These are phyloP conservation scores for Ascodesmis nigricans DNA, from an alignment of 495 filamentous ascomycete species.

Conservation along the genomic window DNA sequence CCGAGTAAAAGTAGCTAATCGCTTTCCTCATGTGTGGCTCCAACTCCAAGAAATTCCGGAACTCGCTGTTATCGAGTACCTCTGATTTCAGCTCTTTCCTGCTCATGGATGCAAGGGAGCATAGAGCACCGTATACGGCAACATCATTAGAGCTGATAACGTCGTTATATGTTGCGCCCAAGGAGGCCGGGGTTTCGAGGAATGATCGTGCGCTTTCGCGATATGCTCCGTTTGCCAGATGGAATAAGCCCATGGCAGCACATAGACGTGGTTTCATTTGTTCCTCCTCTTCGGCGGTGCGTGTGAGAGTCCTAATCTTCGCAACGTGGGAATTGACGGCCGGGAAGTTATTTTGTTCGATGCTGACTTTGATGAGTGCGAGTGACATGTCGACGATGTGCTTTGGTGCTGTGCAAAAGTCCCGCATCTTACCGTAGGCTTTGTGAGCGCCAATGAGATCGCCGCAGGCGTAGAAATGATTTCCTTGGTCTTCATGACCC, in stretches of 20 bases:
- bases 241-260: conserved; percentile 46
- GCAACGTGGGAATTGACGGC: conserved; percentile 42
- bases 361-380: conserved; percentile 41
- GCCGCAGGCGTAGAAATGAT: conserved; percentile 42
- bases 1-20: conserved; percentile 64
- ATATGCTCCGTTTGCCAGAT: conserved; percentile 42
- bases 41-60: conserved; percentile 73
- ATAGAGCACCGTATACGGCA: conserved; percentile 75
- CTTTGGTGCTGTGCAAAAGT: conserved; percentile 45
- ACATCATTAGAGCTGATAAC: conserved; percentile 69
- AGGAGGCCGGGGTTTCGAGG: conserved; percentile 31
- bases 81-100: conserved; percentile 46
- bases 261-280: conserved; percentile 39
- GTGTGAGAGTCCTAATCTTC: conserved; percentile 36
- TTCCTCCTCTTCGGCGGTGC: conserved; percentile 35
- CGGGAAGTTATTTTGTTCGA: conserved; percentile 47
- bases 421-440: conserved; percentile 51
- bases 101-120: conserved; percentile 77
- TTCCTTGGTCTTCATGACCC: conserved; percentile 54
- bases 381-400: conserved; percentile 52
- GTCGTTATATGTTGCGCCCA: conserved; percentile 41
- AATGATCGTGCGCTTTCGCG: conserved; percentile 53
- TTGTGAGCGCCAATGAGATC: conserved; percentile 39
- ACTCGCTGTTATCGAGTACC: conserved; percentile 57
- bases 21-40: conserved; percentile 89